phyloP scores from a whole-genome alignment of 495 filamentous ascomycete genomes.

The Xylaria grammica region DNA sequence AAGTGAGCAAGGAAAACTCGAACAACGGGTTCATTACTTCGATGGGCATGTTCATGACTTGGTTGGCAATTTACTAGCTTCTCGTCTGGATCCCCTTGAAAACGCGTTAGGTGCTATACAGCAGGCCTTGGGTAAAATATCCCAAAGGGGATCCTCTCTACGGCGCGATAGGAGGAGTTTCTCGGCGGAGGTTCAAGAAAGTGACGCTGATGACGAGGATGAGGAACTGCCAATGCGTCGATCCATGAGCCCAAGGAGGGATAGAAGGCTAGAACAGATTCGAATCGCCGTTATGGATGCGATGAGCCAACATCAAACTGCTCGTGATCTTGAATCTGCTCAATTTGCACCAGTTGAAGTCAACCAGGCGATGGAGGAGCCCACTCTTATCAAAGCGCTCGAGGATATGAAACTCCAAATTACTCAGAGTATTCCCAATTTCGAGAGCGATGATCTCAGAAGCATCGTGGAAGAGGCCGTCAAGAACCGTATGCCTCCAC shows the following conservation, averaged over 20 bases:
- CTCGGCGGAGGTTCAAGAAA: constrained; percentile 70
- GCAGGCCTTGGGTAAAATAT: constrained; percentile 59
- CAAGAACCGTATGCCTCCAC: constrained; percentile 52
- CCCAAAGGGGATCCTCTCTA: constrained; percentile 48
- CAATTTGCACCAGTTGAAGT: constrained; percentile 31
- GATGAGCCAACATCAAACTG: constrained; percentile 62
- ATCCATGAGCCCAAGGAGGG: constrained; percentile 68
- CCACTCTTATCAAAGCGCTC: constrained; percentile 41
- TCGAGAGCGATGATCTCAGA: constrained; percentile 61
- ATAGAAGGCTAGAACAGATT: constrained; percentile 83
- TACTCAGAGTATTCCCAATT: constrained; percentile 46
- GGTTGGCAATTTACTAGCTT: constrained; percentile 77
- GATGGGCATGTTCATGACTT: constrained; percentile 85
- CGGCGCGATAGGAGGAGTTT: constrained; percentile 59
- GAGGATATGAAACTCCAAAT: constrained; percentile 58
- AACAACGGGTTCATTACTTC: constrained; percentile 76
- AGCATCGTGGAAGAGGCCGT: constrained; percentile 64
- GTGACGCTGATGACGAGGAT: constrained; percentile 95
- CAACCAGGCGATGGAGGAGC: constrained; percentile 30
- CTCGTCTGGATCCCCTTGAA: constrained; percentile 78
- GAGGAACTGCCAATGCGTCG: constrained; percentile 70
- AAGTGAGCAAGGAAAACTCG: constrained; percentile 79
- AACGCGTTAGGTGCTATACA: constrained; percentile 76
- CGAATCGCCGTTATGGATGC: constrained; percentile 80
- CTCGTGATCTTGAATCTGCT: constrained; percentile 30